These are phyloP conservation scores for Rhodotorula sp. DNA, from an alignment of 1,284 basidiomycete species.

Conservation along the genomic window DNA sequence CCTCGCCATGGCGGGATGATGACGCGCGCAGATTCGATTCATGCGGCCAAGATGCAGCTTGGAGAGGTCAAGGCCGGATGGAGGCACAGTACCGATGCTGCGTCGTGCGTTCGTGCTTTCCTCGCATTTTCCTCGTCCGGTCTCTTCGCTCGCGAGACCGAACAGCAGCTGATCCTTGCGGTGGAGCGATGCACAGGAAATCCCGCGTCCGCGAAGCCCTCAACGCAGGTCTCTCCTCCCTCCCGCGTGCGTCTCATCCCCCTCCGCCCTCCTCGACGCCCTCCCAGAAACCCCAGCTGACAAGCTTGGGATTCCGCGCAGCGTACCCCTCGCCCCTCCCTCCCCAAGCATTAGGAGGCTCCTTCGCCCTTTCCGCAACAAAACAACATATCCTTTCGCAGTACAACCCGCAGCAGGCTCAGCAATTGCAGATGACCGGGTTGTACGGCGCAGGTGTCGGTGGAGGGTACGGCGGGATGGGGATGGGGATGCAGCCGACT, in stretches of 20 bases:
- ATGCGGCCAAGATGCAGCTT: slow-evolving; percentile 37
- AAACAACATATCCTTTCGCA: slow-evolving; percentile 27
- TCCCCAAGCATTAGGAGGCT: slow-evolving; percentile 28
- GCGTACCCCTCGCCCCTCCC: slow-evolving; percentile 27
- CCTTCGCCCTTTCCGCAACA: slow-evolving; percentile 21
- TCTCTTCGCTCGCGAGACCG: no score
- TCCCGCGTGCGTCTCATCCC: slow-evolving; percentile 5
- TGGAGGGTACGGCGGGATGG: neutral
- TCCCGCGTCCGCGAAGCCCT: slow-evolving; percentile 36
- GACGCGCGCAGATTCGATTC: slow-evolving; percentile 36
- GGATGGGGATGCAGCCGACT: slow-evolving; percentile 24
- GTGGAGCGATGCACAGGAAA: slow-evolving; percentile 21
- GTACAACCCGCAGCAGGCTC: neutral
- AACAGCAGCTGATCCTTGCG: neutral
- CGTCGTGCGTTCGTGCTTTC: slow-evolving; percentile 17
- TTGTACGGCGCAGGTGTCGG: neutral
- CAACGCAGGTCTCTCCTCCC: slow-evolving; percentile 29
- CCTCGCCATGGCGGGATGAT: no score
- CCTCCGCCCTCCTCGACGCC: no score
- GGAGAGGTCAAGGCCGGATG: slow-evolving; percentile 32
- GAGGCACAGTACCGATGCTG: slow-evolving; percentile 33
- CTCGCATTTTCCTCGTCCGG: neutral
- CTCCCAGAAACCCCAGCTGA: no score
- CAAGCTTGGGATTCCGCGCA: neutral
- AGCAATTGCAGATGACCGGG: slow-evolving; percentile 2